Conservation (phyloP, 768 basidiomycete species). For the Boletus patriciae region DNA sequence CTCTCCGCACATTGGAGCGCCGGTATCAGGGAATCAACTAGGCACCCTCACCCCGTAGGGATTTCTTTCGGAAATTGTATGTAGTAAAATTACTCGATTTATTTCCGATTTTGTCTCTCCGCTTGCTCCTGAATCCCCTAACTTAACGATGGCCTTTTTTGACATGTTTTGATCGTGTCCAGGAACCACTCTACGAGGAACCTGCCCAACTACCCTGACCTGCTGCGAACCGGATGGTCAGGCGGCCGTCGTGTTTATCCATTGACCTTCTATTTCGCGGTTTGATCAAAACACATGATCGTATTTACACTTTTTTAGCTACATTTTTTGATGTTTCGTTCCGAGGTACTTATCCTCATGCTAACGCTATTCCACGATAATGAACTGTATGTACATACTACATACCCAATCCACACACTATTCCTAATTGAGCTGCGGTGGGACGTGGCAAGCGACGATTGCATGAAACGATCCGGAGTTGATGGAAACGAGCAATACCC, state of each 20-base stretch:
- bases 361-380: neutral
- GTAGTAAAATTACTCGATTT: constrained; percentile 9
- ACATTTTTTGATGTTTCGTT: neutral
- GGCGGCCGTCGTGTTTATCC: neutral
- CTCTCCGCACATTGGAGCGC: constrained; percentile 53
- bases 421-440: neutral
- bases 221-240: neutral
- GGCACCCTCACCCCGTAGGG: neutral
- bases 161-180: constrained; percentile 21
- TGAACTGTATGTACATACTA: constrained; percentile 2
- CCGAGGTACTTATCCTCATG: neutral
- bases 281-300: constrained; percentile 7
- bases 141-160: neutral
- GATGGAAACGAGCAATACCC: neutral
- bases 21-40: constrained; percentile 30
- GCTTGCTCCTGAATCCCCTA: neutral
- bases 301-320: neutral
- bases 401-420: neutral
- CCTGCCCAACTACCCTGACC: neutral
- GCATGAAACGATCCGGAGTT: too few species aligned
- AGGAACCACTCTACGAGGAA: constrained; percentile 16
- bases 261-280: neutral
- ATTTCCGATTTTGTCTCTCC: neutral
- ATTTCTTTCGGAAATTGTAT: constrained; percentile 5
- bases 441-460: neutral